Percentiles rank a stretch among this genome's conserved stretches.
Evolutionary conservation across 345 rosid genomes (phyloP).

Genomic region (Fremontodendron californicum): DNA sequence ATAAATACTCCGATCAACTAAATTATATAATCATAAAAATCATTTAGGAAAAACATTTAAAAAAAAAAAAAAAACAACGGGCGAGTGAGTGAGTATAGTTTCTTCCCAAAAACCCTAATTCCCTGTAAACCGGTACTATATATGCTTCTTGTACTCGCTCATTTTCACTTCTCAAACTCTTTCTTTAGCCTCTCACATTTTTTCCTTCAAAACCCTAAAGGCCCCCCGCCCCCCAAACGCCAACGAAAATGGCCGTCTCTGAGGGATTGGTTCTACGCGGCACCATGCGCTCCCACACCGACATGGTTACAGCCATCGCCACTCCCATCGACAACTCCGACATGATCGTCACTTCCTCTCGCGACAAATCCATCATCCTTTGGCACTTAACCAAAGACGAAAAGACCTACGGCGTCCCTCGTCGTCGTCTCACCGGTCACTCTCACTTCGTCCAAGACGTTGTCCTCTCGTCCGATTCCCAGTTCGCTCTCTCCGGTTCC

Average conservation of each 20-base stretch:
- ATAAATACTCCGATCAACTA: too few relatives aligned
- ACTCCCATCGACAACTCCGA: conserved; percentile 84
- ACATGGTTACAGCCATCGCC: conserved; percentile 95
- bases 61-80: too few relatives aligned
- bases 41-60: too few relatives aligned
- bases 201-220: conserved; percentile 3
- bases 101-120: background rate
- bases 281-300: conserved; percentile 95
- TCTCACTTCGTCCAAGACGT: conserved; percentile 93
- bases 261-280: conserved; percentile 72
- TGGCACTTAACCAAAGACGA: conserved; percentile 93
- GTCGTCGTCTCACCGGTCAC: conserved; percentile 91
- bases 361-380: conserved; percentile 90
- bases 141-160: background rate
- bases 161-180: background rate
- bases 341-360: conserved; percentile 86
- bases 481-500: conserved; percentile 93
- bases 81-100: too few relatives aligned
- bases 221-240: background rate
- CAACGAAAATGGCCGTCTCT: conserved; percentile 38
- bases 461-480: conserved; percentile 95
- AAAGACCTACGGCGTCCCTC: conserved; percentile 71
- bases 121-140: background rate
- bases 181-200: background rate
- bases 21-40: too few relatives aligned